phyloP scores from a whole-genome alignment of 192 early-diverging fungal genomes.

The Pilobolus umbonatus region DNA sequence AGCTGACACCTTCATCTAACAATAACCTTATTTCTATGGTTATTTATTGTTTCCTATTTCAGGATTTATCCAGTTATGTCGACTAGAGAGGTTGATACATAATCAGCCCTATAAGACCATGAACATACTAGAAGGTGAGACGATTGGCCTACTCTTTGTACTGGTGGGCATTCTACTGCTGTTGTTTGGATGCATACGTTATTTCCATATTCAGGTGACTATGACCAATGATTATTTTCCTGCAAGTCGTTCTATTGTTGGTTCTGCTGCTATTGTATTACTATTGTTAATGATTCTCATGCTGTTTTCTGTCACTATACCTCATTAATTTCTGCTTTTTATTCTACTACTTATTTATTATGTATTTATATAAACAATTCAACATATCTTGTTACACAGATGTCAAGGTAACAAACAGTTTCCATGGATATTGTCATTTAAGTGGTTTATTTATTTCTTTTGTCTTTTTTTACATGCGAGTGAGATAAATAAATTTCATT shows the following conservation, averaged over 20 bases:
- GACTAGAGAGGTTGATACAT: slow-evolving; percentile 15
- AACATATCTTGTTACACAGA: not conserved
- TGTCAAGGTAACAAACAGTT: too few relatives aligned
- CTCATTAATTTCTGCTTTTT: not conserved
- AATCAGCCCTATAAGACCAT: not conserved
- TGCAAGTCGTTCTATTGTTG: slow-evolving; percentile 57
- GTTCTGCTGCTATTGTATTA: slow-evolving; percentile 34
- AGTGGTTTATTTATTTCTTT: not conserved
- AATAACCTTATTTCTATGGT: too few relatives aligned
- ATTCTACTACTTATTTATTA: not conserved
- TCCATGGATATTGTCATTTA: not conserved
- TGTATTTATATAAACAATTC: not conserved
- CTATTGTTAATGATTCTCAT: slow-evolving; percentile 38
- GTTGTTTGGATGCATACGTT: slow-evolving; percentile 57
- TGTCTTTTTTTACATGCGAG: not conserved
- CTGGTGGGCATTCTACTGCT: slow-evolving; percentile 60
- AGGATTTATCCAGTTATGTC: slow-evolving; percentile 33
- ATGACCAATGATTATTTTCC: slow-evolving; percentile 69
- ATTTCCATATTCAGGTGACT: slow-evolving; percentile 63
- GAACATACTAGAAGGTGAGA: slow-evolving; percentile 38
- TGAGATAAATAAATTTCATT: not conserved
- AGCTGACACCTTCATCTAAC: not conserved
- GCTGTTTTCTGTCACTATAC: slow-evolving; percentile 13
- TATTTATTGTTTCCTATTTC: slow-evolving; percentile 42
- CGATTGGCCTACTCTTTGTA: slow-evolving; percentile 53